Conservation (phyloP, 2,329 filamentous ascomycete genomes). For the Colletotrichum costaricense region DNA sequence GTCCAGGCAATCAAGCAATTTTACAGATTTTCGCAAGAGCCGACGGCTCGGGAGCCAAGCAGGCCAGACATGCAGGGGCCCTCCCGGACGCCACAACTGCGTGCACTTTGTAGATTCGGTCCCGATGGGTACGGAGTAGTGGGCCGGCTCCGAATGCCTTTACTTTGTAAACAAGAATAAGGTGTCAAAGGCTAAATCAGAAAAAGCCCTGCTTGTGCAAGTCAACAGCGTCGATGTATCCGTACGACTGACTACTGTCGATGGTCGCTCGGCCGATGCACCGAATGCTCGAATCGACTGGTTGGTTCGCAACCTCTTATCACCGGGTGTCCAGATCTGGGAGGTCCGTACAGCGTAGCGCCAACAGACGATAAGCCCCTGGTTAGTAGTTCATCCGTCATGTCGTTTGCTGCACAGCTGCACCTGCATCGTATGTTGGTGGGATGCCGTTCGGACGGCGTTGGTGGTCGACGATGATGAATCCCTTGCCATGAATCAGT, state of each 20-base stretch:
- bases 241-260: not conserved
- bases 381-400: not conserved
- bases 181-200: not conserved
- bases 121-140: not conserved
- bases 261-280: not conserved
- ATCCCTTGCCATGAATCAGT: not conserved
- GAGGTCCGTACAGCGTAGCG: constrained; percentile 8
- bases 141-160: constrained; percentile 11
- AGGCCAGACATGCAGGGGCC: constrained; percentile 12
- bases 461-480: not conserved
- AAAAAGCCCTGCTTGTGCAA: not conserved
- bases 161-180: not conserved
- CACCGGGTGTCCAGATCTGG: constrained; percentile 13
- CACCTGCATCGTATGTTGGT: not conserved
- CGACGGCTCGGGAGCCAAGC: constrained; percentile 28
- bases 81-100: constrained; percentile 3
- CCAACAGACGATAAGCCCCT: constrained; percentile 19
- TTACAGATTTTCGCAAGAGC: constrained; percentile 26
- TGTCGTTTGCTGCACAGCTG: not conserved
- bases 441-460: not conserved
- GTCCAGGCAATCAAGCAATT: constrained; percentile 10
- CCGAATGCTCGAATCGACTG: too few species aligned
- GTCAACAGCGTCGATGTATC: not conserved
- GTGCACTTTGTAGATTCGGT: constrained; percentile 3
- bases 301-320: not conserved